phyloP scores from a whole-genome alignment of 352 stramenopile species.

The Blastocystis sp. region DNA sequence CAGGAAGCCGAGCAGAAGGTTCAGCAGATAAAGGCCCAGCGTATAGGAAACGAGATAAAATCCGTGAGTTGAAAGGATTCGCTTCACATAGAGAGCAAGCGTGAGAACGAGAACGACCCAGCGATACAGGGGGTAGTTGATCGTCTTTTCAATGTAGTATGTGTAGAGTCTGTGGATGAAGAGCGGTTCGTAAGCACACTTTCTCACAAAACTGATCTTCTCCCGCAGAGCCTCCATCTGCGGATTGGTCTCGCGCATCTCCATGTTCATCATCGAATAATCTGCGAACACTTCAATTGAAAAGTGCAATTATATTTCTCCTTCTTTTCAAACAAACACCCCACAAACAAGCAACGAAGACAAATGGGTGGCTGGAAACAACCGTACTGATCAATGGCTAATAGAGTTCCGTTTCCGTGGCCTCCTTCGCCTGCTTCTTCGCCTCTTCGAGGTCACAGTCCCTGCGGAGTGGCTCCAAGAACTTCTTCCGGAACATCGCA shows the following conservation, averaged over 20 bases:
- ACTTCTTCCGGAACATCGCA: background rate
- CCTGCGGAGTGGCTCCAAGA: background rate
- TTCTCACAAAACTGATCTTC: slow-evolving; percentile 8
- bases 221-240: background rate
- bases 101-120: slow-evolving; percentile 32
- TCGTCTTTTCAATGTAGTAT: slow-evolving; percentile 56
- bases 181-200: background rate
- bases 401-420: background rate
- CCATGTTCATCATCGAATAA: slow-evolving; percentile 26
- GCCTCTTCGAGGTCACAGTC: background rate
- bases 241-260: background rate
- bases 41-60: slow-evolving; percentile 54
- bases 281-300: no score
- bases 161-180: slow-evolving; percentile 38
- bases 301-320: background rate
- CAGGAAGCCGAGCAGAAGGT: slow-evolving; percentile 43
- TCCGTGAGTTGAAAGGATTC: slow-evolving; percentile 24
- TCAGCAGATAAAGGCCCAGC: slow-evolving; percentile 53
- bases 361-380: background rate
- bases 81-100: background rate
- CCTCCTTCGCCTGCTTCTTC: background rate
- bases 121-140: slow-evolving; percentile 32
- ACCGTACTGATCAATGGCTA: no score
- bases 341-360: background rate
- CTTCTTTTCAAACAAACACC: background rate